Evolutionary conservation across 179 eudicot species (phyloP).

Genomic region (Vitellaria paradoxa): DNA sequence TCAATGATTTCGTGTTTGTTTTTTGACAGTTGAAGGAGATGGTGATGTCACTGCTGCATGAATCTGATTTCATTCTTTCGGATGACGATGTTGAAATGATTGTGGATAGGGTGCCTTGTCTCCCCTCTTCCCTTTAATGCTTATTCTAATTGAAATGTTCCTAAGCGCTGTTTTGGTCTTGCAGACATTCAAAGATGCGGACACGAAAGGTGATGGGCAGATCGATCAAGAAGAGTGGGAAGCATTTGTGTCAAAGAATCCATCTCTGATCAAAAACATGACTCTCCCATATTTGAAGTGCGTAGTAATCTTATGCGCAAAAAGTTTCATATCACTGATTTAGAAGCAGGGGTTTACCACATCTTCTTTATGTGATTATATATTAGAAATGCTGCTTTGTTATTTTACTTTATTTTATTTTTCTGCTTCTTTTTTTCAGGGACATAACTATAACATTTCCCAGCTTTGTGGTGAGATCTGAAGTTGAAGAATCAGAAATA

Average conservation of each 20-base stretch:
- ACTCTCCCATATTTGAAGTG: slow-evolving; percentile 92
- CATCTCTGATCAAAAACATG: slow-evolving; percentile 89
- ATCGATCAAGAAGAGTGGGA: slow-evolving; percentile 90
- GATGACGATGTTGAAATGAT: slow-evolving; percentile 68
- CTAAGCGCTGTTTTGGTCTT: not conserved
- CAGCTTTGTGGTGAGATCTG: too few relatives aligned
- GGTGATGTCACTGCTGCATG: slow-evolving; percentile 81
- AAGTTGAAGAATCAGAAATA: too few relatives aligned
- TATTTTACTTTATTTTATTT: too few relatives aligned
- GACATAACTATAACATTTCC: too few relatives aligned
- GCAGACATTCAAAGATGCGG: slow-evolving; percentile 83
- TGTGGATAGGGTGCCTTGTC: slow-evolving; percentile 68
- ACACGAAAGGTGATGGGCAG: slow-evolving; percentile 70
- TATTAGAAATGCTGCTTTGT: too few relatives aligned
- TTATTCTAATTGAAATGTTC: not conserved
- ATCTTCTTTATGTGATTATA: too few relatives aligned
- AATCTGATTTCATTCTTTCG: slow-evolving; percentile 75
- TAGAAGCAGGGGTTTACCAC: too few relatives aligned
- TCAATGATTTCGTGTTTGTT: not conserved
- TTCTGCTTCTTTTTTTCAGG: too few relatives aligned
- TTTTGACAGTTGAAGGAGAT: slow-evolving; percentile 71
- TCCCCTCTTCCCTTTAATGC: not conserved
- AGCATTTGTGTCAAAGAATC: slow-evolving; percentile 72
- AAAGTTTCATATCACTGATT: not conserved
- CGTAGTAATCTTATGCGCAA: slow-evolving; percentile 17